Evolutionary conservation across 257 asterid species (phyloP).

Genomic region (Rhazya stricta): DNA sequence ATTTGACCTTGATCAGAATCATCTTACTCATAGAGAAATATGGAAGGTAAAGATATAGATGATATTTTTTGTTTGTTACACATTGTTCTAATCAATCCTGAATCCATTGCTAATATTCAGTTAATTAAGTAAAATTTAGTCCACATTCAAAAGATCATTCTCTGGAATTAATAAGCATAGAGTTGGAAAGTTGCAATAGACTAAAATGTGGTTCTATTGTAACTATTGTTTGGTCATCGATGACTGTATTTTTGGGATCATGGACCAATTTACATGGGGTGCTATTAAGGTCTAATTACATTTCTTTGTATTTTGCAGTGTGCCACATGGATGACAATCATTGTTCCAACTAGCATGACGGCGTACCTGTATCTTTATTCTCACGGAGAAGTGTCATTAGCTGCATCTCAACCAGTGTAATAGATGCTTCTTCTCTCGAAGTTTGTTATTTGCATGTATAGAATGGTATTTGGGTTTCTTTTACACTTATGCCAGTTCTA

Average conservation of each 20-base stretch:
- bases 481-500: not conserved
- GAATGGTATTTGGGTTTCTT: not conserved
- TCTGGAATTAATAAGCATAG: not conserved
- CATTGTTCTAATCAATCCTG: not conserved
- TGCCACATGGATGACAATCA: slow-evolving; percentile 96
- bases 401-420: slow-evolving; percentile 99
- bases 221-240: not conserved
- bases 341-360: slow-evolving; percentile 99
- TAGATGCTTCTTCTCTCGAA: slow-evolving; percentile 80
- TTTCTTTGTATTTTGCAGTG: slow-evolving; percentile 53
- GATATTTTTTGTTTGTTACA: not conserved
- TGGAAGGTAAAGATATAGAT: slow-evolving; percentile 67
- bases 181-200: not conserved
- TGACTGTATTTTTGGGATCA: not conserved
- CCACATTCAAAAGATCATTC: not conserved
- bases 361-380: slow-evolving; percentile 94
- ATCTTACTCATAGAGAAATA: slow-evolving; percentile 85
- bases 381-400: slow-evolving; percentile 92
- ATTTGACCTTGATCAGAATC: slow-evolving; percentile 91
- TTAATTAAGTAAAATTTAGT: not conserved
- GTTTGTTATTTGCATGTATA: not conserved
- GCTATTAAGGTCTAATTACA: not conserved
- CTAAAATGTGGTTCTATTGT: not conserved
- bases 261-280: not conserved
- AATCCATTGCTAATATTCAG: not conserved